Percentiles rank a stretch among this genome's conserved stretches.
These are phyloP conservation scores for Exophiala sideris DNA, from an alignment of 2,329 filamentous ascomycete genomes.

Conservation along the genomic window DNA sequence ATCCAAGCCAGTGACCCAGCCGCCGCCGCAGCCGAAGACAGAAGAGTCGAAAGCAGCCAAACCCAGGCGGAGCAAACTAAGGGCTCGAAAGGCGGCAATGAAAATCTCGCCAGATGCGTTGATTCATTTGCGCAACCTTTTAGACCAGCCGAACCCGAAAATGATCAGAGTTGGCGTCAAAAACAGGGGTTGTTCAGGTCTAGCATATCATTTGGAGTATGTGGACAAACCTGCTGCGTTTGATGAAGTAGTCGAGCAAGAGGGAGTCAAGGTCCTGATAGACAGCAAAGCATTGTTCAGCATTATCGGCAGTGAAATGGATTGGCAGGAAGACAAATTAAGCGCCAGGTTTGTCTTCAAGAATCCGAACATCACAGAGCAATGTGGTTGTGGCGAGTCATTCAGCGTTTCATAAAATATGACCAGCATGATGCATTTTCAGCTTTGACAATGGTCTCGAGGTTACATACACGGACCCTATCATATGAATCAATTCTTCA, in stretches of 20 bases:
- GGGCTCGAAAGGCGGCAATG: constrained; percentile 86
- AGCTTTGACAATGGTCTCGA: not conserved
- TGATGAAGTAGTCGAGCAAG: constrained; percentile 91
- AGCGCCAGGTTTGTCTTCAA: constrained; percentile 89
- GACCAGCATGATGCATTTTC: not conserved
- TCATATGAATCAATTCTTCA: no score
- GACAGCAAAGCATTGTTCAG: constrained; percentile 97
- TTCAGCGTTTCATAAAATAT: constrained; percentile 66
- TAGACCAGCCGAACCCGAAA: constrained; percentile 84
- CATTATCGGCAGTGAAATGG: constrained; percentile 98
- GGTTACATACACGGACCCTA: no score
- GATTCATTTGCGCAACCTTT: constrained; percentile 69
- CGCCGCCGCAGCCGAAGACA: constrained; percentile 3
- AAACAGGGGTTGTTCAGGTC: constrained; percentile 88
- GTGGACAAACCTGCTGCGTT: constrained; percentile 85
- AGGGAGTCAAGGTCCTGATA: constrained; percentile 91
- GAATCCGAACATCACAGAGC: constrained; percentile 97
- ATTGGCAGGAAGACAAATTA: constrained; percentile 95
- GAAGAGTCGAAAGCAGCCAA: constrained; percentile 40
- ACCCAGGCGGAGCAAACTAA: constrained; percentile 61
- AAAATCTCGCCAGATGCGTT: constrained; percentile 78
- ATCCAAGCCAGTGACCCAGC: constrained; percentile 47
- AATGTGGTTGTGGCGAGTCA: constrained; percentile 94
- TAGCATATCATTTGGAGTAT: constrained; percentile 92
- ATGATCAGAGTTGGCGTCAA: constrained; percentile 91